phyloP scores from a whole-genome alignment of 306 rosid genomes.

The Prunus persica region Prunus_persica_NCBIv2 NC_034009.1:44138501-44139000 shows the following conservation, averaged over 20 bases:
- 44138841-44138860: background rate
- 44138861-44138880: background rate
- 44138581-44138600: no score
- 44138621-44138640: no score
- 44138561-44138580: no score
- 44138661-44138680: no score
- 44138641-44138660: no score
- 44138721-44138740: no score
- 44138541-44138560: no score
- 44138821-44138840: background rate
- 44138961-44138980: constrained; percentile 79
- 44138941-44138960: constrained; percentile 68
- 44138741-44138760: no score
- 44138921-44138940: constrained; percentile 74
- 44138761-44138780: background rate
- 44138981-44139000: constrained; percentile 89
- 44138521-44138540: no score
- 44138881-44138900: constrained; percentile 76
- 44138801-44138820: background rate
- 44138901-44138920: constrained; percentile 66
- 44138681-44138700: background rate
- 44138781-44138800: background rate
- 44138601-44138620: no score
- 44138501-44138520: background rate
- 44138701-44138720: no score